Evolutionary conservation across 306 rosid genomes (phyloP), one percentile per base, ranked within the genome.

Genomic region (Cicer bijugum): DNA sequence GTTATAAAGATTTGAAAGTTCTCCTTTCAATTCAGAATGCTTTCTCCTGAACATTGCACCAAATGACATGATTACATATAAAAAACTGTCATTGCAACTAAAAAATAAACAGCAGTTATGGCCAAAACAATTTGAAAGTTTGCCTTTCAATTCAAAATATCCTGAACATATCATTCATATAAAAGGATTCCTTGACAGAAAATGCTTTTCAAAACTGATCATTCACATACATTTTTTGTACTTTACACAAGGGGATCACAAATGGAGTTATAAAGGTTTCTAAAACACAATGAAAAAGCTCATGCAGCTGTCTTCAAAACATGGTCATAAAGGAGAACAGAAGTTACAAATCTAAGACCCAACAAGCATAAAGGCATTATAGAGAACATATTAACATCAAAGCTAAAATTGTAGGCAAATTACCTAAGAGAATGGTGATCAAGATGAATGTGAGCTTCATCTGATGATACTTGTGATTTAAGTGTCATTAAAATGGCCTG

Each of bases 381-480:
- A 66, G 50, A 76, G 75, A 59, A 62, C 6, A 42, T 53, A 72
- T 71, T 70, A 66, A 72, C 44, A 70, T 65, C 45, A 56, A 52
- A 7, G 81, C 56, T 78, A 66, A 53, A 70, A 56, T 43, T 65
- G 20, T 6, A 75, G 70, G 72, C 39, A 53, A 39, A 37, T 47
- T 83, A 91, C 98, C 97, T 84, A 46, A 88, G 96, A 82, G 97
- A 91, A 81, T 89, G 99, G 80, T 88, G 91, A 88, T 94, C 99
- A 67, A 91, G 92, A 87, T 89, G 99, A 78, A 94, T 88, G 78
- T 94, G 97, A n/a, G 97, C 96, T 84, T 94, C 99, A 80, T 94
- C 99, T 10, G 96, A 86, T 57, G 95, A 85, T 60, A 94, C 90
- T 87, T 94, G 99, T 14, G 99, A 84, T 85, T 86, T 91, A 76